phyloP scores from a whole-genome alignment of 106 monocot species.

The Dioscorea alata region DNA sequence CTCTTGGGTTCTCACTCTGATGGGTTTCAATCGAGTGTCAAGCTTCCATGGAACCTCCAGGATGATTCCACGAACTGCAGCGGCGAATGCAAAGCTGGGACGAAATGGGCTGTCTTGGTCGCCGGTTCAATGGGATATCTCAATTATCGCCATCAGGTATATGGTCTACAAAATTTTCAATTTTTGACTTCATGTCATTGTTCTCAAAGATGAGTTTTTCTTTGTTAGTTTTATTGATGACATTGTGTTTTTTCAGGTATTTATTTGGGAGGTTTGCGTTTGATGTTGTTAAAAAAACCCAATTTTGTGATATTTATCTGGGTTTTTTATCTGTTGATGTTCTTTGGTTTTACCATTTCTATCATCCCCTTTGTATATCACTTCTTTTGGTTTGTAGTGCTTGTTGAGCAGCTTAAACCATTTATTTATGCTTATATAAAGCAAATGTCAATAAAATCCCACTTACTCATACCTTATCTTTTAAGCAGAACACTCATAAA shows the following conservation, averaged over 20 bases:
- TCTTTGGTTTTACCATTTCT: too few species aligned
- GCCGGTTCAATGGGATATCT: slow-evolving; percentile 48
- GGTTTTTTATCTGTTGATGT: too few species aligned
- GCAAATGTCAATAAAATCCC: too few species aligned
- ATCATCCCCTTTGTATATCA: too few species aligned
- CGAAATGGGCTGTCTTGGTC: slow-evolving; percentile 68
- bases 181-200: not conserved
- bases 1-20: slow-evolving; percentile 10
- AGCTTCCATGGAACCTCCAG: slow-evolving; percentile 34
- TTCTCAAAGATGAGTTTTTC: not conserved
- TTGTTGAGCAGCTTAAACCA: too few species aligned
- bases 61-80: not conserved
- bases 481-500: too few species aligned
- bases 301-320: too few species aligned
- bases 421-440: too few species aligned
- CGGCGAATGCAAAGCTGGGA: slow-evolving; percentile 33
- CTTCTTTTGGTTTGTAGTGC: too few species aligned
- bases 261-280: not conserved
- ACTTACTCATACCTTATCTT: too few species aligned
- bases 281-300: not conserved
- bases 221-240: not conserved
- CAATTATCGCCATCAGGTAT: slow-evolving; percentile 52
- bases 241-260: not conserved
- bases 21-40: slow-evolving; percentile 7
- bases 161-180: too few species aligned